Conservation (phyloP, 768 basidiomycete species). For the Grammothele lineata region DNA sequence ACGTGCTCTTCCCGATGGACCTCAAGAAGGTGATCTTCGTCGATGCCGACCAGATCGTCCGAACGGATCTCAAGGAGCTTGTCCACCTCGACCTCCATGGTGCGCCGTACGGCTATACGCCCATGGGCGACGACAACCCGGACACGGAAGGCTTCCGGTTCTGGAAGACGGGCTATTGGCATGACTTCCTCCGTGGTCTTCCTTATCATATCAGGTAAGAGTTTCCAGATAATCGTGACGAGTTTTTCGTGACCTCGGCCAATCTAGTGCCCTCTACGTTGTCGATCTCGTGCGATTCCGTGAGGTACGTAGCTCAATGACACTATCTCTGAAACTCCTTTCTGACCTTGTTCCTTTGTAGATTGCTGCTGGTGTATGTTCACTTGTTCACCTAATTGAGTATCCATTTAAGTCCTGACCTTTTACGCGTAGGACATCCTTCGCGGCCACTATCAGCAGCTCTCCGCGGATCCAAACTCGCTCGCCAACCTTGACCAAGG, state of each 20-base stretch:
- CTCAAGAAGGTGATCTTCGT: conserved; percentile 99
- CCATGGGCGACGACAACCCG: conserved; percentile 92
- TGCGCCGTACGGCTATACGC: conserved; percentile 92
- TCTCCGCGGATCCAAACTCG: conserved; percentile 93
- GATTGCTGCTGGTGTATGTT: conserved; percentile 56
- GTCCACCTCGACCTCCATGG: conserved; percentile 92
- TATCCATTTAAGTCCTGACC: too few relatives aligned
- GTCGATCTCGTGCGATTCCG: conserved; percentile 95
- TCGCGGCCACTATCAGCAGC: conserved; percentile 85
- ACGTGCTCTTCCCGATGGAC: conserved; percentile 98
- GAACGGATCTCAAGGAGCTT: conserved; percentile 91
- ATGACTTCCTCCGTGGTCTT: conserved; percentile 73
- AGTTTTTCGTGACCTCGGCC: too few relatives aligned
- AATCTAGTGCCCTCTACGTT: conserved; percentile 93
- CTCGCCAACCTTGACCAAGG: conserved; percentile 95
- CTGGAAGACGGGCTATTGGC: conserved; percentile 98
- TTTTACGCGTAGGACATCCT: conserved; percentile 66
- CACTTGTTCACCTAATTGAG: not conserved
- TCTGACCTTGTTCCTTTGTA: conserved; percentile 17
- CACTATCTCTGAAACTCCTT: not conserved
- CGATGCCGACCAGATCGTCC: conserved; percentile 96
- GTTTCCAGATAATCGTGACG: too few relatives aligned
- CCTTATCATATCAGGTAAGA: conserved; percentile 94
- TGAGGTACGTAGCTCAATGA: conserved; percentile 50
- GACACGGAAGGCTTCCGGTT: conserved; percentile 99